Conservation (phyloP, 2,329 filamentous ascomycete genomes). For the Teratosphaeria viscida region DNA sequence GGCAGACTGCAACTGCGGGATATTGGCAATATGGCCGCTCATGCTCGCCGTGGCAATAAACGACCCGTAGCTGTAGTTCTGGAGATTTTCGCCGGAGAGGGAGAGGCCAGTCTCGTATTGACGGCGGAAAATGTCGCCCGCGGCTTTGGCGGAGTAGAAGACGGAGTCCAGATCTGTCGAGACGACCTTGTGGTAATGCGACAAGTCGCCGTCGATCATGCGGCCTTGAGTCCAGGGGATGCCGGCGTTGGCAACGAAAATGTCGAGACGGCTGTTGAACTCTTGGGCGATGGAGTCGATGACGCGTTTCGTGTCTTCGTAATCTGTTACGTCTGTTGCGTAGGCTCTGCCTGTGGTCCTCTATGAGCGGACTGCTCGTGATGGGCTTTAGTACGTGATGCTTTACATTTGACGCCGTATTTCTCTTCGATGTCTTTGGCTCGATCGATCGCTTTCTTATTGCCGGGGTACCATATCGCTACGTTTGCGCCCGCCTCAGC, state of each 20-base stretch:
- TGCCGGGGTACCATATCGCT: conserved; percentile 35
- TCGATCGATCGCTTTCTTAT: conserved; percentile 23
- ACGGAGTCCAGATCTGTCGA: conserved; percentile 64
- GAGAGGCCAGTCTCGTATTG: conserved; percentile 56
- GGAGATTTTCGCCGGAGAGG: conserved; percentile 26
- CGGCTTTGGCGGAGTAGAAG: conserved; percentile 65
- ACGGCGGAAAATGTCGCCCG: conserved; percentile 57
- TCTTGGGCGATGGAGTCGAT: conserved; percentile 42
- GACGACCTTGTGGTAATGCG: conserved; percentile 58
- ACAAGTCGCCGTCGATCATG: conserved; percentile 54
- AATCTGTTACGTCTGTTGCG: conserved; percentile 37
- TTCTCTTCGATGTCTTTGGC: conserved; percentile 23
- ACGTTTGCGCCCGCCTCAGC: conserved; percentile 34
- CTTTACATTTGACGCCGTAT: conserved; percentile 25
- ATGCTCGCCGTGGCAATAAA: conserved; percentile 70
- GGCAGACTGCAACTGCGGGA: conserved; percentile 62
- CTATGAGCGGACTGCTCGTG: background rate
- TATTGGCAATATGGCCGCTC: conserved; percentile 67
- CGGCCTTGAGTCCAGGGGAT: conserved; percentile 62
- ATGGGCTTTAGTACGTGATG: background rate
- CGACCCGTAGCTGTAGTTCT: conserved; percentile 19
- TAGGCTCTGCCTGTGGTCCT: conserved; percentile 36
- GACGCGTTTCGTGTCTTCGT: conserved; percentile 31
- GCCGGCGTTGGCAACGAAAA: conserved; percentile 71
- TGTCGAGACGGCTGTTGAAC: conserved; percentile 63